Percentiles rank a stretch among this genome's conserved stretches.
phyloP scores from a whole-genome alignment of 441 rosid species.

The Theobroma grandiflorum region DNA sequence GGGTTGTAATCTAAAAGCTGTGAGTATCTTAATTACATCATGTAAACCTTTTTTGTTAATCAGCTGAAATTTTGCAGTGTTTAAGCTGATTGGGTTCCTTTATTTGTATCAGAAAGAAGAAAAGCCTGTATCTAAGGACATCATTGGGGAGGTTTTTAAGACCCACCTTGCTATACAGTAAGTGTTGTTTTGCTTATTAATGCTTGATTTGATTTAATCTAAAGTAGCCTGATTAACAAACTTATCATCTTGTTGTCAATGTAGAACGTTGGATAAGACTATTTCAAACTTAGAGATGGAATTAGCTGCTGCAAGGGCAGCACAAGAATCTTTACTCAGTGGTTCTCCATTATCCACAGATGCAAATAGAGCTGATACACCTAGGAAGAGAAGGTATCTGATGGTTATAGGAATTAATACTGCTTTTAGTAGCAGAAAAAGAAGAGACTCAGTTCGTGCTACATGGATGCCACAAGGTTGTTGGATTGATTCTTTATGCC shows the following conservation, averaged over 20 bases:
- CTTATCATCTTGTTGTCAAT: constrained; percentile 30
- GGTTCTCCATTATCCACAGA: constrained; percentile 84
- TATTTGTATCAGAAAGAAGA: constrained; percentile 82
- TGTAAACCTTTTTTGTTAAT: constrained; percentile 15
- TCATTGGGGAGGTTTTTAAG: constrained; percentile 67
- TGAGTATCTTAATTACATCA: constrained; percentile 48
- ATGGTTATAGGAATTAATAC: constrained; percentile 96
- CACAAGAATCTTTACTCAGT: constrained; percentile 68
- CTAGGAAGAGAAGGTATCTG: constrained; percentile 65
- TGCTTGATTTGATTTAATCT: constrained; percentile 26
- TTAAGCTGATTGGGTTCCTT: constrained; percentile 48
- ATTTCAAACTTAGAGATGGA: constrained; percentile 96
- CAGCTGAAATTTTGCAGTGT: constrained; percentile 21
- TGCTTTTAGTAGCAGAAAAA: constrained; percentile 92
- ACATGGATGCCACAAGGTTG: constrained; percentile 99
- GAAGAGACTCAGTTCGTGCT: constrained; percentile 92
- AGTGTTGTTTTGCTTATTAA: constrained; percentile 33
- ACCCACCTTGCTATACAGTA: constrained; percentile 77
- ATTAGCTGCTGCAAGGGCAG: constrained; percentile 91
- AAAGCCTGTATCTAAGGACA: constrained; percentile 66
- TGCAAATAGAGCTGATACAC: constrained; percentile 46
- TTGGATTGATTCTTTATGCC: not conserved
- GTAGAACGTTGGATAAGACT: constrained; percentile 86
- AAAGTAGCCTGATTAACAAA: not conserved
- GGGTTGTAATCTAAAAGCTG: constrained; percentile 71